A percentile compares a stretch with the other conserved stretches of the same genome.
phyloP scores from a whole-genome alignment of 495 filamentous ascomycete genomes.

The Hyaloscypha bicolor region DNA sequence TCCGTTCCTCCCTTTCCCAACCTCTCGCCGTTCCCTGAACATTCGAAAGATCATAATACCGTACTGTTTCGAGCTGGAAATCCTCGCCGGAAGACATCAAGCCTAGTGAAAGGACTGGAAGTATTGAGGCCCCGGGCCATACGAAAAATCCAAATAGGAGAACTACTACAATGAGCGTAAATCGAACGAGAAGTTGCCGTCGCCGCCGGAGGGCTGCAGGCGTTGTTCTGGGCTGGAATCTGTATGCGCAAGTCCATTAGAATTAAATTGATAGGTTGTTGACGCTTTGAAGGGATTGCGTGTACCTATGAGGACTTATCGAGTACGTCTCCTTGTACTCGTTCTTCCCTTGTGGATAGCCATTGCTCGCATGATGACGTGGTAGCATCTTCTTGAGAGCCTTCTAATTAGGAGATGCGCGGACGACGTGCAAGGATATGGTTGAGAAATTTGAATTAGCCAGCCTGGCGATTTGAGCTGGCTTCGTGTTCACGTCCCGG shows the following conservation, averaged over 20 bases:
- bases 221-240: constrained; percentile 82
- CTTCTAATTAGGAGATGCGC: neutral
- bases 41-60: constrained; percentile 93
- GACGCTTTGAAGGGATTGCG: constrained; percentile 13
- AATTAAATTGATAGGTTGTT: neutral
- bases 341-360: constrained; percentile 60
- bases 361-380: constrained; percentile 66
- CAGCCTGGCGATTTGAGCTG: constrained; percentile 23
- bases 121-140: constrained; percentile 68
- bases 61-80: constrained; percentile 85
- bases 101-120: constrained; percentile 73
- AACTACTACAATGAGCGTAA: constrained; percentile 52
- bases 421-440: constrained; percentile 7
- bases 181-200: constrained; percentile 69
- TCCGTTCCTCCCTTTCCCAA: constrained; percentile 93
- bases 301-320: constrained; percentile 86
- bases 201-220: constrained; percentile 74
- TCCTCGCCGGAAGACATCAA: constrained; percentile 69
- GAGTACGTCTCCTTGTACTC: constrained; percentile 65
- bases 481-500: constrained; percentile 30
- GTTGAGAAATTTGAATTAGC: constrained; percentile 10
- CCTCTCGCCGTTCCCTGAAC: constrained; percentile 86
- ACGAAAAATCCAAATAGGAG: constrained; percentile 64
- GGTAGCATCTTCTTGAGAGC: constrained; percentile 51
- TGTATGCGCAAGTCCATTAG: constrained; percentile 38